Base-by-base conservation (phyloP, 2,329 filamentous ascomycete species). In the Teratosphaeria nubilosa region DNA sequence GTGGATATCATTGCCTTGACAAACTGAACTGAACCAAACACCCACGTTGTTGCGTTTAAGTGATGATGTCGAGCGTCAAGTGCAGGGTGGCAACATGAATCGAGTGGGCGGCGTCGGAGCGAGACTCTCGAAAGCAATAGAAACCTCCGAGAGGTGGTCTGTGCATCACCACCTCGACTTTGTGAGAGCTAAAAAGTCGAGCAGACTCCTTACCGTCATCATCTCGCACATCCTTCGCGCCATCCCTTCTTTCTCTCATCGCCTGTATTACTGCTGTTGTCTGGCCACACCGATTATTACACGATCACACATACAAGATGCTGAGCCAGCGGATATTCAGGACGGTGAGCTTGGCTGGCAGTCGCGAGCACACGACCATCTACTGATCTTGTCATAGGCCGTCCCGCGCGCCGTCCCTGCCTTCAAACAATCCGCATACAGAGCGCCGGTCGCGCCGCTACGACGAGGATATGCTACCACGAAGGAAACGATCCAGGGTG, bases 391-490 rank as follows among this genome's bases (percentile, higher is more conserved):
- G 25, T 48, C 14, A 11, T 63, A 71, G 69, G 66, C 68, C 51
- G 64, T 68, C 54, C 69, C 67, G 61, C 71, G 71, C 64, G 69
- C 70, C 58, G 66, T 69, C 50, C 68, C 70, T 50, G 64, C 70
- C 60, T 65, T 72, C 62, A 65, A 69, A 68, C 68, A 69, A 63
- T 70, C 70, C 61, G 68, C 67, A 64, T 66, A 67, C 67, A 86
- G 86, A 78, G 83, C 86, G 69, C 85, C 90, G 65, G 76, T 89
- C 69, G 81, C 81, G 65, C 84, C 84, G 70, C 90, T 92, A 74
- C 84, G 86, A 72, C 73, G 77, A 67, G 82, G 88, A 70, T 90
- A 88, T 79, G 87, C 88, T 25, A 64, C 63, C 48, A 63, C 63
- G 32, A 48, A 48, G n/a, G 63, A 70, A 58, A 66, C 69, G 59